A percentile compares a stretch with the other conserved stretches of the same genome.
phyloP scores from a whole-genome alignment of 2,329 filamentous ascomycete genomes.

The Teratosphaeria destructans region DNA sequence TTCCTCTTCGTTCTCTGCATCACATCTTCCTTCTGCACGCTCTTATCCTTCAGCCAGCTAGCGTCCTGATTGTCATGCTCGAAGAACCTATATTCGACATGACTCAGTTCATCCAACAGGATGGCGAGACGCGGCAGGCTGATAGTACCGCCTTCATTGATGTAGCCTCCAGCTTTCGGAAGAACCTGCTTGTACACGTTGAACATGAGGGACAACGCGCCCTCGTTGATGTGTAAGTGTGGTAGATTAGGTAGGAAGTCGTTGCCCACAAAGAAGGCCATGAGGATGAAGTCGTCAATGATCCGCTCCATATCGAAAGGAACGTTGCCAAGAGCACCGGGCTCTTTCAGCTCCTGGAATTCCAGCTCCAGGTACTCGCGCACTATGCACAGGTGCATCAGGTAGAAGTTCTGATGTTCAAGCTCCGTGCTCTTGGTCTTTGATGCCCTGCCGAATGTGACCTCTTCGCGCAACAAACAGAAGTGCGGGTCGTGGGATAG shows the following conservation, averaged over 20 bases:
- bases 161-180: slow-evolving; percentile 80
- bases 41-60: slow-evolving; percentile 85
- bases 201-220: slow-evolving; percentile 94
- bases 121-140: slow-evolving; percentile 70
- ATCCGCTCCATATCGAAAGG: slow-evolving; percentile 88
- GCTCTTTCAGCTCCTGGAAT: slow-evolving; percentile 80
- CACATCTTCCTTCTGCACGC: slow-evolving; percentile 57
- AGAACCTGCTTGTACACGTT: slow-evolving; percentile 87
- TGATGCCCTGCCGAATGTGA: slow-evolving; percentile 84
- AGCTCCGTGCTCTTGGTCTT: slow-evolving; percentile 89
- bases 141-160: slow-evolving; percentile 90
- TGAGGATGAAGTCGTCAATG: slow-evolving; percentile 98
- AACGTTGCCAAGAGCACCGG: slow-evolving; percentile 56
- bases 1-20: slow-evolving; percentile 51
- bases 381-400: slow-evolving; percentile 95
- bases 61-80: slow-evolving; percentile 81
- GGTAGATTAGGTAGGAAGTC: slow-evolving; percentile 97
- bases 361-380: slow-evolving; percentile 94
- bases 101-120: slow-evolving; percentile 72
- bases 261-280: slow-evolving; percentile 99
- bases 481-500: slow-evolving; percentile 98
- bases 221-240: slow-evolving; percentile 95
- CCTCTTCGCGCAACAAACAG: slow-evolving; percentile 90
- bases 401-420: slow-evolving; percentile 97
- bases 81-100: slow-evolving; percentile 87